Evolutionary conservation across 2,329 filamentous ascomycete species (phyloP).

Genomic region (Sphaerulina populicola): DNA sequence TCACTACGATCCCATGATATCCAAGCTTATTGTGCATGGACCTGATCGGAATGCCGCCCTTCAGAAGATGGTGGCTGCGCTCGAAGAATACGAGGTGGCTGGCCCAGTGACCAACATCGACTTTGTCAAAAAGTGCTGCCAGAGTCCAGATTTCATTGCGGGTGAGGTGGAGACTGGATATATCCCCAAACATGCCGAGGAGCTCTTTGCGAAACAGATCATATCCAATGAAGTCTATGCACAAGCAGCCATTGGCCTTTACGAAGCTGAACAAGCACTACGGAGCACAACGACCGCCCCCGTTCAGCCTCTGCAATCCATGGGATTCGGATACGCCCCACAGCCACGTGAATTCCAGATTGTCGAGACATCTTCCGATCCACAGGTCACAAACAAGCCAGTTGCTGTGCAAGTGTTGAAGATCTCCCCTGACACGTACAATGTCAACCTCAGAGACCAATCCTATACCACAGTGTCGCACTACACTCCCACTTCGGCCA

Average conservation of each 20-base stretch:
- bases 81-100: conserved; percentile 85
- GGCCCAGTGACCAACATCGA: conserved; percentile 93
- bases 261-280: conserved; percentile 42
- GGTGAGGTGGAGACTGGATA: conserved; percentile 93
- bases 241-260: conserved; percentile 74
- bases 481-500: conserved; percentile 38
- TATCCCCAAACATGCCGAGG: conserved; percentile 75
- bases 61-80: conserved; percentile 67
- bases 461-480: conserved; percentile 35
- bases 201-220: conserved; percentile 55
- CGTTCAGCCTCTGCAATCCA: conserved; percentile 29
- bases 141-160: conserved; percentile 69
- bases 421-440: conserved; percentile 44
- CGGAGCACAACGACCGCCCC: conserved; percentile 23
- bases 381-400: conserved; percentile 33
- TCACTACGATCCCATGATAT: conserved; percentile 97
- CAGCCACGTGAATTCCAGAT: conserved; percentile 56
- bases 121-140: conserved; percentile 82
- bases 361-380: conserved; percentile 40
- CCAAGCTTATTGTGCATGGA: conserved; percentile 88
- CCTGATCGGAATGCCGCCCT: conserved; percentile 71
- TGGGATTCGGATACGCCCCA: conserved; percentile 51
- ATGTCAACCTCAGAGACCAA: conserved; percentile 40
- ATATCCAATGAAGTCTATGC: conserved; percentile 67
- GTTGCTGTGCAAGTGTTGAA: conserved; percentile 44